Evolutionary conservation across 1,284 basidiomycete genomes (phyloP), one percentile per base, ranked within the genome.

Genomic region (Cutaneotrichosporon arboriforme): DNA sequence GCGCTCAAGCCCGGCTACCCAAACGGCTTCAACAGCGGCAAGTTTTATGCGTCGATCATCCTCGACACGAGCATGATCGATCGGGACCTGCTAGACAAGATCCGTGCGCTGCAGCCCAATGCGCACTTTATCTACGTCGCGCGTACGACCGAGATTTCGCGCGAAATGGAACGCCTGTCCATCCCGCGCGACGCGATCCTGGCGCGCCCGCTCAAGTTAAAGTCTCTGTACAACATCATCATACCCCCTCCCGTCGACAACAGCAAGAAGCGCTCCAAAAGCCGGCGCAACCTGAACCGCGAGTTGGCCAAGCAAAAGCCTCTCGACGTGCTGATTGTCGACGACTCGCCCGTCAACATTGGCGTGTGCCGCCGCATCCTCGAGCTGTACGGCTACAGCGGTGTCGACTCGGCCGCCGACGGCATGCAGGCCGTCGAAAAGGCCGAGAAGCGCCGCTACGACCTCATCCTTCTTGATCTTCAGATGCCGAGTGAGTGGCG

Each of bases 301-400:
- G 46, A 35, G 7, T 49, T 60, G 4, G 58, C 51, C 17, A 40
- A 46, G 41, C 36, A 55, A 14, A 54, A 53, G 46, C 73, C 72
- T 3, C 60, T 73, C 10, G 38, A 58, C 5, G 68, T 75, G 26
- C 60, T 75, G 14, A 56, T 73, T 2, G 73, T 75, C 1, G 73
- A 75, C 46, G 72, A 75, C 56, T 73, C 70, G 44, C 46, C 55
- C 0, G 65, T 72, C 60, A 75, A 75, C 49, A 50, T 68, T 17
- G 56, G 61, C 8, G 73, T 73, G 14, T 69, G 68, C 12, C 57
- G 49, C 9, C 53, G 68, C 39, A 66, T 73, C 34, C 59, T 73
- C 10, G 67, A 66, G 49, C 60, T 71, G 51, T 70, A 68, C 46
- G 72, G 72, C 4, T 75, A 75, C 55, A 59, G 50, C 3, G 45